Base-by-base conservation (phyloP, 208 protist species). In the Paratrypanosoma confusum region DNA sequence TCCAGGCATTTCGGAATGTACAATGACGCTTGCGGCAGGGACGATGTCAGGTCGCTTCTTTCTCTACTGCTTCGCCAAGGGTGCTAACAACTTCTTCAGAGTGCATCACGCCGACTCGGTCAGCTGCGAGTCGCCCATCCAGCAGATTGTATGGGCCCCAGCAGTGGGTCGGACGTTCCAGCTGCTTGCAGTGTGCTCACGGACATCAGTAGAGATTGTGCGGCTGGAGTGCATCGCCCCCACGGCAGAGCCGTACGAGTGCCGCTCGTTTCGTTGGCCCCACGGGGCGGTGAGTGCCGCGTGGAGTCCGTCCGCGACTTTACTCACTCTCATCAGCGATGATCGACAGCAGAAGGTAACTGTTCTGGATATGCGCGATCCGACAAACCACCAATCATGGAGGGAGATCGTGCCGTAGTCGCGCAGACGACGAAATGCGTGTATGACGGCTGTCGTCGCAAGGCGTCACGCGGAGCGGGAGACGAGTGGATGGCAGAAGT, bases 191-290 rank as follows among this genome's bases (percentile, higher is more conserved):
- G 66, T 90, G 13, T 89, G 84, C 57, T 87, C 80, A 8, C 67
- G 80, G 10, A 49, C 50, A 17, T 67, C 71, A 29, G 80, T 93
- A 36, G 68, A 77, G 34, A 63, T 93, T 42, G 28, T 93, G 17
- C 72, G 84, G 16, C 49, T 88, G 34, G 78, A 88, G 53, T 86
- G 76, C 29, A 65, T 89, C 41, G 89, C 80, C 1, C 84, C 84
- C 5, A 58, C 60, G 18, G 41, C 67, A 37, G 59, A 65, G 21
- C 55, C 39, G 1, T 57, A 65, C 31, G 58, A 57, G 21, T 84
- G 74, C 38, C 67, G 90, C 26, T 46, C 83, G 8, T 93, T 86
- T 57, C 61, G 59, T 11, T 61, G 56, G 33, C 50, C 65, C 6
- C 28, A 50, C 10, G 62, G 83, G 10, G 79, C 80, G 5, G 75